Percentiles rank a stretch among this genome's conserved stretches.
Conservation (phyloP, 1,139 yeast species). For the Yamadazyma triangularis region DNA sequence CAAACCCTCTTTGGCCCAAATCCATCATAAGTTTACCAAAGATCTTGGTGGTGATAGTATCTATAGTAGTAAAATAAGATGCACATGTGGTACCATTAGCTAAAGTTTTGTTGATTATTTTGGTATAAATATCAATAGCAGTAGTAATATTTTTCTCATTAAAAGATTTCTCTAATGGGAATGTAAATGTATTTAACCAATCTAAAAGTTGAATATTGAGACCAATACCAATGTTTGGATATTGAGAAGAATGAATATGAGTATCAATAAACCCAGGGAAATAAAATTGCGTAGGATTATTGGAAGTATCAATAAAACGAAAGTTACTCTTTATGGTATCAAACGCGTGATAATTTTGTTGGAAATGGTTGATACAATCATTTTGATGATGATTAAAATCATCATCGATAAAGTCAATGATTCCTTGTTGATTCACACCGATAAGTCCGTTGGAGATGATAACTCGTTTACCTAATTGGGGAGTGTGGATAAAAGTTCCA, state of each 20-base stretch:
- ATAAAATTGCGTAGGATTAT: constrained; percentile 47
- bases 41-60: constrained; percentile 65
- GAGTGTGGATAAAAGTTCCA: constrained; percentile 39
- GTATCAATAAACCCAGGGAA: constrained; percentile 95
- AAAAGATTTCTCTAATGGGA: constrained; percentile 68
- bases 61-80: constrained; percentile 85
- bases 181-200: constrained; percentile 85
- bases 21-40: constrained; percentile 68
- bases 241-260: constrained; percentile 95
- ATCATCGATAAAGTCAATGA: constrained; percentile 24
- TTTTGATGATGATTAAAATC: constrained; percentile 9
- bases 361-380: constrained; percentile 3
- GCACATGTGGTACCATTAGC: constrained; percentile 87
- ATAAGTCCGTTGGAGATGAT: constrained; percentile 26
- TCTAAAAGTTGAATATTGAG: constrained; percentile 81
- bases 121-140: constrained; percentile 60
- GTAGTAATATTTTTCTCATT: constrained; percentile 36
- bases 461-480: constrained; percentile 23
- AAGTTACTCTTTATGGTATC: no score
- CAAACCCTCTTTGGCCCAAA: constrained; percentile 79
- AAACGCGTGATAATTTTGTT: no score
- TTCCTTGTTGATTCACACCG: constrained; percentile 29
- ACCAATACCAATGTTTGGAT: constrained; percentile 89
- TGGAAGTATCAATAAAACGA: constrained; percentile 24
- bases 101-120: constrained; percentile 64